Base-by-base conservation (phyloP, 2,329 filamentous ascomycete species). In the Phialophora chinensis region DNA sequence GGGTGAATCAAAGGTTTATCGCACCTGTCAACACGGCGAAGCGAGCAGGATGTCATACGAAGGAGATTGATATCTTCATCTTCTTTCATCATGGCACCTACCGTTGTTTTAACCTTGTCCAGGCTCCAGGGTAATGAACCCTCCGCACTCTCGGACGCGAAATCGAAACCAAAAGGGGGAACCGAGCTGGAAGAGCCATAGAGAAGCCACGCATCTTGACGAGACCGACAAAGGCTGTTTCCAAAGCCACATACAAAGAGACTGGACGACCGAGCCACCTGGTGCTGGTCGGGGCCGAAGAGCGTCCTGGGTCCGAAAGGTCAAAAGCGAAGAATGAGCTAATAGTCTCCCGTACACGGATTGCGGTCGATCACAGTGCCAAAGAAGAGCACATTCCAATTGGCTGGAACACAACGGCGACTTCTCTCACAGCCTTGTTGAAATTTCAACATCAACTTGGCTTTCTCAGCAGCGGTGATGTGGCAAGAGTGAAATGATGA, bases 111-210 rank as follows among this genome's bases (percentile, higher is more conserved):
- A 29, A 8, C 25, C 1, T 12, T 14, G 31, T 42, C 54, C 35
- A 54, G 59, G 59, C 59, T 31, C n/a, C 59, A 42, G 31, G 12
- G 44, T 42, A 54, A 27, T 7, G 49, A 31, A n/a, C 33, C 47
- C 44, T 61, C 20, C 35, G 14, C n/a, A 17, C 20, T 54, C 49
- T 61, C 59, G 59, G 59, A 44, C 59, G 31, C 59, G 59, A 61
- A 29, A 42, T 6, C 1, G 31, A 38, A 27, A 33, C 12, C 53
- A 56, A 33, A 35, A 33, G 53, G 4, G 14, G 1, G n/a, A n/a
- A n/a, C n/a, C n/a, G n/a, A n/a, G n/a, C n/a, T n/a, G 38, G 2
- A 8, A n/a, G 38, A n/a, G 38, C 38, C 38, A 44, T 44, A 44
- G 38, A 44, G 38, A 44, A 44, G 38, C 38, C 38, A 7, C 6